Evolutionary conservation across 2,329 filamentous ascomycete species (phyloP).

Genomic region (Apiospora kogelbergensis): DNA sequence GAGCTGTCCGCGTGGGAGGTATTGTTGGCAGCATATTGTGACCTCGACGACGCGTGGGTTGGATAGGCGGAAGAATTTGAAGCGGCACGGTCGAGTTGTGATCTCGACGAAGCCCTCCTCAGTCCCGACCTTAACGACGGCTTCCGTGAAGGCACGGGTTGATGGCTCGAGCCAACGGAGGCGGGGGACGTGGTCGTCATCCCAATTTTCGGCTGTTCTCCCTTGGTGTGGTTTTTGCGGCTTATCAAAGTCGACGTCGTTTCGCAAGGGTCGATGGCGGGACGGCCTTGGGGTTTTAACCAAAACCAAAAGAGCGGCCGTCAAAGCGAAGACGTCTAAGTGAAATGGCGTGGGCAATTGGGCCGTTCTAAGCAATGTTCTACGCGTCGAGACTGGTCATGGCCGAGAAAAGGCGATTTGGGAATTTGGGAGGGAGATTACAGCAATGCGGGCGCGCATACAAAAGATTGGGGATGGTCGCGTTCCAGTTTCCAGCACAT

Average conservation of each 20-base stretch:
- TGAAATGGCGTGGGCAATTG: neutral
- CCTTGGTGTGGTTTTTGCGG: slow-evolving; percentile 14
- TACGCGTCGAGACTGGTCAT: slow-evolving; percentile 43
- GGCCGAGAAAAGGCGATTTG: slow-evolving; percentile 30
- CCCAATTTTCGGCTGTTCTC: slow-evolving; percentile 6
- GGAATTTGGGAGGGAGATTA: slow-evolving; percentile 32
- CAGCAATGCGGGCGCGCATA: slow-evolving; percentile 24
- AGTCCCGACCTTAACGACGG: slow-evolving; percentile 57
- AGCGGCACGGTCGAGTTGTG: slow-evolving; percentile 44
- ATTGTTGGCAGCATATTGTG: slow-evolving; percentile 42
- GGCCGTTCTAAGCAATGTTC: slow-evolving; percentile 32
- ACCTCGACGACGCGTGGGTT: slow-evolving; percentile 32
- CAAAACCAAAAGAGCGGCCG: slow-evolving; percentile 30
- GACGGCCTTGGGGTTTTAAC: neutral
- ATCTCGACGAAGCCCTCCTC: slow-evolving; percentile 49
- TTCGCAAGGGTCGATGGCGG: neutral
- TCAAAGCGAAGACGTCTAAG: neutral
- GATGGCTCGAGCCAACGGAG: slow-evolving; percentile 49
- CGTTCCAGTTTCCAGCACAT: neutral
- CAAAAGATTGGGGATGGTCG: neutral
- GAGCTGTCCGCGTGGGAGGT: slow-evolving; percentile 74
- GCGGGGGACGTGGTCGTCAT: slow-evolving; percentile 38
- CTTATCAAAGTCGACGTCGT: neutral
- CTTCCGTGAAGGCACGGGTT: slow-evolving; percentile 47
- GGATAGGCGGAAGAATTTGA: slow-evolving; percentile 38